phyloP scores from a whole-genome alignment of 257 asterid species.

The Penstemon barbatus region DNA sequence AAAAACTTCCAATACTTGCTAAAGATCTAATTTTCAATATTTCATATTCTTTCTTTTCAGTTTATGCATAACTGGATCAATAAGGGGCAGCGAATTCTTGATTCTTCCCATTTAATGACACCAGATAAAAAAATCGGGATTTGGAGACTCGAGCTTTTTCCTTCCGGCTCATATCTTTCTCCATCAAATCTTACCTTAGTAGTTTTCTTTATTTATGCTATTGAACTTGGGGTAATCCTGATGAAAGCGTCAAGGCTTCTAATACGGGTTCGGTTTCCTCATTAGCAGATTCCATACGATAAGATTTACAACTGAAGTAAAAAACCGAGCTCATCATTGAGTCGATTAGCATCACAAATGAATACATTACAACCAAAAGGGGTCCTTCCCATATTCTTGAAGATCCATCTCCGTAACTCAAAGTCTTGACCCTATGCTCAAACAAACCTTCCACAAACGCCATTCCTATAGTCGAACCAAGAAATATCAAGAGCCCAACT shows the following conservation, averaged over 20 bases:
- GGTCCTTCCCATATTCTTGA: slow-evolving; percentile 98
- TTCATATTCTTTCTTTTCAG: slow-evolving; percentile 29
- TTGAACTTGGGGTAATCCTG: slow-evolving; percentile 42
- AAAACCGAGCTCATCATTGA: slow-evolving; percentile 89
- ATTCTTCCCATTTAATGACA: neutral
- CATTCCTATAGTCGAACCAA: slow-evolving; percentile 86
- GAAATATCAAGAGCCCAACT: slow-evolving; percentile 86
- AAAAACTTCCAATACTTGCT: slow-evolving; percentile 14
- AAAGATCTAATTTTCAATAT: slow-evolving; percentile 24
- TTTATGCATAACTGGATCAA: slow-evolving; percentile 9
- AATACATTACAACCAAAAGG: slow-evolving; percentile 77
- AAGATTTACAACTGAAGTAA: slow-evolving; percentile 94
- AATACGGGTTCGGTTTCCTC: slow-evolving; percentile 56
- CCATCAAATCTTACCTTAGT: neutral
- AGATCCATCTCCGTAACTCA: slow-evolving; percentile 91
- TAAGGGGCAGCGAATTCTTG: neutral
- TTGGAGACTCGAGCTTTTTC: neutral
- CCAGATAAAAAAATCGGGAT: neutral
- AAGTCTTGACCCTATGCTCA: slow-evolving; percentile 87
- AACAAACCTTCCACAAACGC: slow-evolving; percentile 87
- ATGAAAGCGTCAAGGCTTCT: slow-evolving; percentile 52
- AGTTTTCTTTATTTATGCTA: slow-evolving; percentile 27
- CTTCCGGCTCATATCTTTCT: slow-evolving; percentile 8
- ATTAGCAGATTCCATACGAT: slow-evolving; percentile 61
- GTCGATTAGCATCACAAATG: slow-evolving; percentile 76